A percentile compares a stretch with the other conserved stretches of the same genome.
These are phyloP conservation scores for Camellia granthamiana DNA, from an alignment of 148 eudicot genomes.

Conservation along the genomic window DNA sequence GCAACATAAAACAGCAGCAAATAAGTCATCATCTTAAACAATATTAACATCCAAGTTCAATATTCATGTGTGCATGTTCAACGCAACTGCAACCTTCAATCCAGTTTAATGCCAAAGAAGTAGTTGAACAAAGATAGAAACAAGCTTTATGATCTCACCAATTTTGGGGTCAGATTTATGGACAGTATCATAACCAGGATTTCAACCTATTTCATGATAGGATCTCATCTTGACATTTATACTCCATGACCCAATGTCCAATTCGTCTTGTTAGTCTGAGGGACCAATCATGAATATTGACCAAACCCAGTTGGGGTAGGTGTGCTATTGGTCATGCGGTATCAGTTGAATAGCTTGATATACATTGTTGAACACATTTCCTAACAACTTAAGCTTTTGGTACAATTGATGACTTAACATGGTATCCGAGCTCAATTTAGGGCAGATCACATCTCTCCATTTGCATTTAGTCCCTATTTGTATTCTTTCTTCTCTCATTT, in stretches of 20 bases:
- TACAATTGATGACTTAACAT: too few relatives aligned
- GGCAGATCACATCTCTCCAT: too few relatives aligned
- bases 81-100: background rate
- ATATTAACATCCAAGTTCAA: slow-evolving; percentile 2
- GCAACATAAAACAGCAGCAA: slow-evolving; percentile 29
- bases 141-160: background rate
- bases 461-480: too few relatives aligned
- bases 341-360: too few relatives aligned
- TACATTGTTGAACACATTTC: too few relatives aligned
- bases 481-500: too few relatives aligned
- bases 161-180: background rate
- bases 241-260: background rate
- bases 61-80: background rate
- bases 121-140: background rate
- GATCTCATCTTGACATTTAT: background rate
- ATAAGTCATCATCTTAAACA: background rate
- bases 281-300: background rate
- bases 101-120: background rate
- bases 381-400: too few relatives aligned
- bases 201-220: background rate
- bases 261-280: background rate
- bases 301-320: background rate
- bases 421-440: too few relatives aligned
- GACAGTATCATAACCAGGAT: background rate
- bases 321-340: background rate